Percentiles rank a stretch among this genome's conserved stretches.
phyloP scores from a whole-genome alignment of 257 asterid species.

The Cruciata laevipes region DNA sequence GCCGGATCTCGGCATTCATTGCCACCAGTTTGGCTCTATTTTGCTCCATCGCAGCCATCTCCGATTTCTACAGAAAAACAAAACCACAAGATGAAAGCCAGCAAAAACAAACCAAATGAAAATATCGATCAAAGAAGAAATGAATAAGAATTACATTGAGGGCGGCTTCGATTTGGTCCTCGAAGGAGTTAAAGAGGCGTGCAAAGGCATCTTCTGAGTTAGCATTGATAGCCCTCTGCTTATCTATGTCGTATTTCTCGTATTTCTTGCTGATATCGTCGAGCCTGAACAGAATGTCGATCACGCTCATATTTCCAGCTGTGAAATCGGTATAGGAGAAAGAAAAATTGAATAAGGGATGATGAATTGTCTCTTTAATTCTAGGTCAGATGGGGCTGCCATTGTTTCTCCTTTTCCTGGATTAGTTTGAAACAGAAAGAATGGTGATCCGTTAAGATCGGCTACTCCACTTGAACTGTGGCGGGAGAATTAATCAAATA shows the following conservation, averaged over 20 bases:
- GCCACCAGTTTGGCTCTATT: constrained; percentile 89
- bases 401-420: constrained; percentile 8
- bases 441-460: constrained; percentile 48
- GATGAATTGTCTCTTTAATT: constrained; percentile 2
- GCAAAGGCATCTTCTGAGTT: constrained; percentile 66
- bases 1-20: constrained; percentile 81
- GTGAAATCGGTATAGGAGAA: constrained; percentile 12
- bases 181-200: constrained; percentile 58
- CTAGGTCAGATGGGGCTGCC: constrained; percentile 13
- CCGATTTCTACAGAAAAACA: constrained; percentile 38
- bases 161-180: constrained; percentile 61
- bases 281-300: constrained; percentile 69
- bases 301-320: constrained; percentile 57
- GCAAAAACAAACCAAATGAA: not conserved
- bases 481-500: constrained; percentile 14
- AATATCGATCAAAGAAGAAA: not conserved
- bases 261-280: constrained; percentile 72
- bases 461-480: constrained; percentile 12
- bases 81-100: not conserved
- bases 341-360: not conserved
- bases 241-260: constrained; percentile 75
- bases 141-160: constrained; percentile 27
- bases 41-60: constrained; percentile 54
- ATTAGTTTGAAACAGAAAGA: constrained; percentile 6
- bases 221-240: constrained; percentile 38